phyloP scores from a whole-genome alignment of 1,139 yeast genomes.

The Meyerozyma carpophila region DNA sequence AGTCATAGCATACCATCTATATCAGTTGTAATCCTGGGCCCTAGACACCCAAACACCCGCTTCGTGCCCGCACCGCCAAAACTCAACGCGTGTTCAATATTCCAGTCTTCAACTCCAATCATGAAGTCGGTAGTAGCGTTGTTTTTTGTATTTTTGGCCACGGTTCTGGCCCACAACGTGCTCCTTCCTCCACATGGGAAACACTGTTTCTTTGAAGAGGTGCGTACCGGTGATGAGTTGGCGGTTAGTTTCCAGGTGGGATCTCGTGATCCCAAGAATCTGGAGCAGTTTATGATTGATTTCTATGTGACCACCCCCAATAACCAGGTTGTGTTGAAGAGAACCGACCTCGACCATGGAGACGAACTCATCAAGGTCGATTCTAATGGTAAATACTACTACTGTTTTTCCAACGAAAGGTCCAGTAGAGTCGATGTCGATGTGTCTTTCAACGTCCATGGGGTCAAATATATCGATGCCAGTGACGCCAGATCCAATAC shows the following conservation, averaged over 20 bases:
- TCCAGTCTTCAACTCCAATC: not conserved
- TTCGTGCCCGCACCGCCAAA: not conserved
- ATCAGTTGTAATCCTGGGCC: too few relatives aligned
- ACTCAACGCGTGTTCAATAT: not conserved
- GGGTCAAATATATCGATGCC: constrained; percentile 81
- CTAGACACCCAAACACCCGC: not conserved
- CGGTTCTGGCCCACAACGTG: constrained; percentile 66
- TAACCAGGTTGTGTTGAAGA: constrained; percentile 47
- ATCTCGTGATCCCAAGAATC: constrained; percentile 74
- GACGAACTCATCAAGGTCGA: constrained; percentile 66
- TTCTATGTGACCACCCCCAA: constrained; percentile 59
- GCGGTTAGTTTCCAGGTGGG: constrained; percentile 93
- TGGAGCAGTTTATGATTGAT: constrained; percentile 74
- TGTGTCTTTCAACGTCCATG: constrained; percentile 93
- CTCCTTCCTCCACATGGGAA: constrained; percentile 80
- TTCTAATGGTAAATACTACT: constrained; percentile 68
- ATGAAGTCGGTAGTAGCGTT: not conserved
- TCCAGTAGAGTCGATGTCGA: constrained; percentile 73
- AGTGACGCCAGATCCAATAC: constrained; percentile 79
- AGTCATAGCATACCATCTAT: not conserved
- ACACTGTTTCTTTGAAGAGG: constrained; percentile 81
- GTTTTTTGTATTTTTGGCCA: constrained; percentile 9
- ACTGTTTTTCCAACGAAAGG: constrained; percentile 89
- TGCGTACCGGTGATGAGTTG: constrained; percentile 79
- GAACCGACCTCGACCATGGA: constrained; percentile 69